Evolutionary conservation across 148 eudicot genomes (phyloP), one percentile per base, ranked within the genome.

Genomic region (Fallopia convolvulus): DNA sequence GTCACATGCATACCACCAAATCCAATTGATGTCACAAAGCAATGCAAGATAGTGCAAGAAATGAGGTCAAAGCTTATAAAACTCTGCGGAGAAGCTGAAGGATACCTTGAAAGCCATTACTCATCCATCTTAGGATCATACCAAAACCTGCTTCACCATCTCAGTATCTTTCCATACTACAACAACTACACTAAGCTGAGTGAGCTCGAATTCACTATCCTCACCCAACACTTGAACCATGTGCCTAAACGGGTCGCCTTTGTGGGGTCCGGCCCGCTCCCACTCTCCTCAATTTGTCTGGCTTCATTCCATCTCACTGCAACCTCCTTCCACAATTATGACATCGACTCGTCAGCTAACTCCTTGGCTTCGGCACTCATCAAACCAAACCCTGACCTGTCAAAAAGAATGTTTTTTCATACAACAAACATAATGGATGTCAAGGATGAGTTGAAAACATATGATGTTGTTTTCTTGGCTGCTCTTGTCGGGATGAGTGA

Each of bases 401-500:
- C 97, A n/a, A 40, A 61, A 52, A 82, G 96, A 18, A 92, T 95
- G 94, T 66, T 79, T 17, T 95, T 92, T 80, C 90, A 86, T 88
- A 91, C 97, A 3, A 76, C 73, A 2, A 91, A 95, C 44, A 79
- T 95, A 15, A 83, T 89, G 93, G 78, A 91, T 76, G 92, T 95
- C 12, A 83, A 82, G 0, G 84, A 81, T 17, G 90, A 80, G 42
- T 65, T 95, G 9, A 83, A 84, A 61, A 80, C 87, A 13, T 92
- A 89, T 41, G 92, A 91, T 41, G 99, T 92, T 0, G 90, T 95
- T 7, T 92, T 92, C 77, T 60, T 95, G 50, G 99, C 99, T 6
- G 97, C 99, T 6, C 86, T 95, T 12, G 99, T 95, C 72, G 99
- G 99, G 20, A 89, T 92, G 97, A 86, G 85, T 26, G 88, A 83